Conservation (phyloP, 148 eudicot species). For the Dianthus caryophyllus region DNA sequence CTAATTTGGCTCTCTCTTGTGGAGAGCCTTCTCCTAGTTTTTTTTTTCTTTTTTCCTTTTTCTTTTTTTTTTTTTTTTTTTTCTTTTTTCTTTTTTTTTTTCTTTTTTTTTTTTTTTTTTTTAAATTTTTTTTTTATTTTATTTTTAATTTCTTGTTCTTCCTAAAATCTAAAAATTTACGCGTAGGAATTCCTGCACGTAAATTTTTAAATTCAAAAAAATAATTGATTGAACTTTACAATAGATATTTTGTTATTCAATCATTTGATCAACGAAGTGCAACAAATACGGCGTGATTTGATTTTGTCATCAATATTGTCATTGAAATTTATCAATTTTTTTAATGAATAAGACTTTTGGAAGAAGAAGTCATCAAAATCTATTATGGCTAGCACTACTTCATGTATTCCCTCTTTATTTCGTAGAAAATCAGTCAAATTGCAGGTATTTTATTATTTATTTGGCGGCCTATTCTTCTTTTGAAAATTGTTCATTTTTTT, state of each 20-base stretch:
- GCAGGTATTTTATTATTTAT: conserved; percentile 37
- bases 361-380: conserved; percentile 15
- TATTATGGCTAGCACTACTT: conserved; percentile 31
- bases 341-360: conserved; percentile 18
- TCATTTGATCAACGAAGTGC: background rate
- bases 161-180: background rate
- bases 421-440: conserved; percentile 36
- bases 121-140: too few relatives aligned
- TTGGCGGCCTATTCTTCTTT: conserved; percentile 7
- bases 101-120: background rate
- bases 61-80: background rate
- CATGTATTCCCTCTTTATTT: conserved; percentile 36
- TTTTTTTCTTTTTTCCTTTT: background rate
- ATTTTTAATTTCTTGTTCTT: background rate
- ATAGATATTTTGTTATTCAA: background rate
- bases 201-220: background rate
- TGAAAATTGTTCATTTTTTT: background rate
- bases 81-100: background rate
- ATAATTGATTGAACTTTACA: conserved; percentile 10
- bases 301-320: conserved; percentile 10
- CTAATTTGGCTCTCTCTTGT: conserved; percentile 21
- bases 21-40: conserved; percentile 17
- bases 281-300: conserved; percentile 11
- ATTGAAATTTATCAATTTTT: background rate
- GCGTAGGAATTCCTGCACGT: conserved; percentile 16